Evolutionary conservation across 2,329 filamentous ascomycete genomes (phyloP).

Genomic region (Neofusicoccum laricinum): DNA sequence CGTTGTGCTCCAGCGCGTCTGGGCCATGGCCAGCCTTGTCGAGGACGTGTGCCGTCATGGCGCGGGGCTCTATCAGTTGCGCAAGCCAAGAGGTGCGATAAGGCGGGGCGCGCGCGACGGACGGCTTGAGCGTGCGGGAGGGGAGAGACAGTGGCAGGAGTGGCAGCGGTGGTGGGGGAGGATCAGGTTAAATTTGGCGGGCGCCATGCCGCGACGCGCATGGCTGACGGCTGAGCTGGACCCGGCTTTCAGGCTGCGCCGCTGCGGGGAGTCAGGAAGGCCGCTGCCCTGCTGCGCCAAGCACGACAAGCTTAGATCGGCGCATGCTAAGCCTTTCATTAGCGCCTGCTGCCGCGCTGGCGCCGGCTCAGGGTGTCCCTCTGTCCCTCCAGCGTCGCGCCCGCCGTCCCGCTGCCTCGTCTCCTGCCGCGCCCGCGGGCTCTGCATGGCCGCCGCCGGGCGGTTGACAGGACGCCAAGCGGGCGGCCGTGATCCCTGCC

Average conservation of each 20-base stretch:
- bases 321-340: slow-evolving; percentile 2
- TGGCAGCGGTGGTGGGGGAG: background rate
- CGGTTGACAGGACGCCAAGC: background rate
- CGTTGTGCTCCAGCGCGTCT: background rate
- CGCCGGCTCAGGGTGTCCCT: background rate
- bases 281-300: background rate
- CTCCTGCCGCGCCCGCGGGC: background rate
- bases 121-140: background rate
- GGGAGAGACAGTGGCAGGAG: background rate
- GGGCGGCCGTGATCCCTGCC: background rate
- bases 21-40: background rate
- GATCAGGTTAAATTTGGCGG: background rate
- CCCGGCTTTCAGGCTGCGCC: slow-evolving; percentile 5
- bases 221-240: background rate
- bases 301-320: slow-evolving; percentile 10
- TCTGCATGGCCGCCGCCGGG: background rate
- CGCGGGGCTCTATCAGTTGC: background rate
- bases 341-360: background rate
- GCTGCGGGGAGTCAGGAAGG: slow-evolving; percentile 4
- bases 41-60: background rate
- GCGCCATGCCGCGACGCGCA: background rate
- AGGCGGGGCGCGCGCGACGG: background rate
- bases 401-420: background rate
- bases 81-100: background rate
- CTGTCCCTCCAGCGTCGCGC: background rate